Base-by-base conservation (phyloP, 176 grass and related monocot species). In the Aegilops speltoides region DNA sequence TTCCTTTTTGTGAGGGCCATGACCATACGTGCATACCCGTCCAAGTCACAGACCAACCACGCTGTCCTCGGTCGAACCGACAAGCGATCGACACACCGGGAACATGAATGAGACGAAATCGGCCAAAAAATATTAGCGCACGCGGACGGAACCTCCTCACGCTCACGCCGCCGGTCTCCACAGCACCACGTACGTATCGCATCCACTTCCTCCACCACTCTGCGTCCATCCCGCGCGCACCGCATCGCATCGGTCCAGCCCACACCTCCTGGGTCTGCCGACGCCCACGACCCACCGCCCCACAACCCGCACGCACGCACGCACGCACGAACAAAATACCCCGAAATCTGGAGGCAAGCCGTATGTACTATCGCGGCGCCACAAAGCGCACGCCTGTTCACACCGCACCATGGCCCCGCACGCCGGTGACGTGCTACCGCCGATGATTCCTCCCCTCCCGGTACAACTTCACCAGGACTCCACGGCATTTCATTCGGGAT, bases 361-460 rank as follows among this genome's bases (percentile, higher is more conserved):
- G 68, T 81, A 31, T 36, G 12, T 54, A 29, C 52, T 33, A 83
- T 73, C 43, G 45, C 85, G 80, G 85, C 89, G 89, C 85, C 66
- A 56, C 77, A 86, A 80, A 86, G 85, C 50, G 52, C 4, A 60
- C 76, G 81, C 60, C 46, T 26, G 40, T 91, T 91, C 89, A 87
- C 89, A 91, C 88, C 10, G 2, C 5, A 19, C 37, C 83, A 48
- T 25, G 15, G 19, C 48, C 22, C n/a, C 61, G 24, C 78, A 64
- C 40, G 32, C 79, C 29, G 40, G 24, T 20, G 59, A 43, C 40
- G 38, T 54, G 50, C 16, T 6, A 19, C 4, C 10, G 29, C 22
- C 66, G 16, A 74, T 73, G 69, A 60, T 43, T 50, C 59, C 71
- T 50, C 50, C 16, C 50, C 15, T 54, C 50, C 1, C 36, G 2